Evolutionary conservation across 148 eudicot genomes (phyloP).

Genomic region (Persicaria tinctoria): DNA sequence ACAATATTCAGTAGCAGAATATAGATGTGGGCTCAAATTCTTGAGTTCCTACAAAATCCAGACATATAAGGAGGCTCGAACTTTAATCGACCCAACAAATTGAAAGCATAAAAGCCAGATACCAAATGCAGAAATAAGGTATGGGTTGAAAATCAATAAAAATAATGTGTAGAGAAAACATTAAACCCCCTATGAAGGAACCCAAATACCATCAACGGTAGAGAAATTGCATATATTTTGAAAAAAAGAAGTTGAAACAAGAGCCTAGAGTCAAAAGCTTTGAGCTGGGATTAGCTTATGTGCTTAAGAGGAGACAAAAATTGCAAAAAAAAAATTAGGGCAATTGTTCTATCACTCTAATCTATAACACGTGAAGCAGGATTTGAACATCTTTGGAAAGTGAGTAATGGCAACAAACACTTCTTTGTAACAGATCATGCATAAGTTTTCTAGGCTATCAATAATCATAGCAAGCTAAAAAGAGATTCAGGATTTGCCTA

Average conservation of each 20-base stretch:
- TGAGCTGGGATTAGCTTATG: neutral
- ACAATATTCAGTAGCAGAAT: slow-evolving; percentile 95
- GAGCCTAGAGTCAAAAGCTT: too few relatives aligned
- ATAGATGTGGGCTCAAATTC: slow-evolving; percentile 86
- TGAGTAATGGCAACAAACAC: neutral
- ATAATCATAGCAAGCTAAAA: neutral
- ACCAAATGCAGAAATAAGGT: neutral
- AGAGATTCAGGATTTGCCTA: neutral
- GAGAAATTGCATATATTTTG: too few relatives aligned
- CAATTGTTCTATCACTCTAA: neutral
- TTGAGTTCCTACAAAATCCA: slow-evolving; percentile 73
- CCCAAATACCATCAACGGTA: too few relatives aligned
- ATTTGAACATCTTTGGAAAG: neutral
- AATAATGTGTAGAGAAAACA: too few relatives aligned
- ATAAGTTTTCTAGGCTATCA: too few relatives aligned
- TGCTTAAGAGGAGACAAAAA: slow-evolving; percentile 17
- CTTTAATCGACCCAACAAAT: neutral
- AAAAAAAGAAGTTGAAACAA: too few relatives aligned
- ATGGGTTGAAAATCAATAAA: too few relatives aligned
- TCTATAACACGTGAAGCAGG: neutral
- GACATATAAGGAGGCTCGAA: neutral
- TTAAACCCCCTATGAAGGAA: too few relatives aligned
- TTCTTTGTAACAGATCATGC: neutral
- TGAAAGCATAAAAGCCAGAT: neutral
- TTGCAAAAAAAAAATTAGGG: neutral